Evolutionary conservation across 495 filamentous ascomycete species (phyloP).

Genomic region (Neurospora sp.): DNA sequence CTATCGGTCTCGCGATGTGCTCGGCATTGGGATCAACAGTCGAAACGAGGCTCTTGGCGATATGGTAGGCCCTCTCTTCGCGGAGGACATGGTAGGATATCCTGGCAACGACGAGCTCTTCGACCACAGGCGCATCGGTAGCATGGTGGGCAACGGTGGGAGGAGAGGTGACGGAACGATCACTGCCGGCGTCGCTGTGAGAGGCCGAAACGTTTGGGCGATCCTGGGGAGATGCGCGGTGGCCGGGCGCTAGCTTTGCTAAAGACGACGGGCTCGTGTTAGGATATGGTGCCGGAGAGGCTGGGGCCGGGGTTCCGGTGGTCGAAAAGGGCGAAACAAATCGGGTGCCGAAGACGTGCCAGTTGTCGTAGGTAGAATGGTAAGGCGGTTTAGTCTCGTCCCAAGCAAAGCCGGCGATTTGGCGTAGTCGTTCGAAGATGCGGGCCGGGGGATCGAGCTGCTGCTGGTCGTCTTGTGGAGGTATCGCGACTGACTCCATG

Average conservation of each 20-base stretch:
- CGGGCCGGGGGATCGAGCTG: conserved; percentile 56
- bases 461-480: conserved; percentile 44
- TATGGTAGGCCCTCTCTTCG: conserved; percentile 76
- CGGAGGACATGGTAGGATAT: conserved; percentile 70
- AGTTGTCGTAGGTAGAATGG: conserved; percentile 77
- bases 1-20: conserved; percentile 66
- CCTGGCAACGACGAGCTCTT: conserved; percentile 56
- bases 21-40: conserved; percentile 61
- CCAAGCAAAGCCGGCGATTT: conserved; percentile 67
- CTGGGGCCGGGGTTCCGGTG: conserved; percentile 14
- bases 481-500: conserved; percentile 38
- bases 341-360: conserved; percentile 42
- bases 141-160: conserved; percentile 13
- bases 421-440: conserved; percentile 61
- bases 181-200: conserved; percentile 29
- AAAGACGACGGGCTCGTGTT: conserved; percentile 20
- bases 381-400: conserved; percentile 59
- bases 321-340: conserved; percentile 34
- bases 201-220: conserved; percentile 16
- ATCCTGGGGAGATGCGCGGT: conserved; percentile 27
- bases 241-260: conserved; percentile 16
- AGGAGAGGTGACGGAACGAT: conserved; percentile 27
- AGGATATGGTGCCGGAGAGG: conserved; percentile 13
- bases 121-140: conserved; percentile 27
- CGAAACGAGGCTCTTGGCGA: conserved; percentile 57